Evolutionary conservation across 306 rosid genomes (phyloP), one percentile per base, ranked within the genome.

Genomic region (Cyamopsis tetragonoloba): DNA sequence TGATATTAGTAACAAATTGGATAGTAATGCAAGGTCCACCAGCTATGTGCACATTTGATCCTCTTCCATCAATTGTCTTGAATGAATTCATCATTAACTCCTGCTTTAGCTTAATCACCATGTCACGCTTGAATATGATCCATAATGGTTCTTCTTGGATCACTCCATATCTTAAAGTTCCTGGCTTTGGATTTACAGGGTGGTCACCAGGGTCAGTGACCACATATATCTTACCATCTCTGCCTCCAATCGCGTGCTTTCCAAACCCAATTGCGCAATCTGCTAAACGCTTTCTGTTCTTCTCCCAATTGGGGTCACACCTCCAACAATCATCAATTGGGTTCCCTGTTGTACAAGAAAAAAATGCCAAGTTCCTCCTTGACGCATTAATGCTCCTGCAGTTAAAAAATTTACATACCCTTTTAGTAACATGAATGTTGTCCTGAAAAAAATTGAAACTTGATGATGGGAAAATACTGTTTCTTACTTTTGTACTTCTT

Each of bases 301-400:
- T 85, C 31, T 70, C 88, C 99, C 99, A 93, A 1, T 88, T 81
- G 2, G 77, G 54, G 61, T 89, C 97, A 42, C 99, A 93, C 53
- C 91, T 74, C 99, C 99, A 93, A 66, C 99, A 93, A 64, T 93
- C 99, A 53, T 93, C 99, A 15, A 93, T 88, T 4, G 96, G 92
- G 72, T 93, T 93, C 1, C 97, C 97, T 0, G 71, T 83, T 2
- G 80, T 86, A 19, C 99, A 93, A 3, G 99, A 88, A 2, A 89
- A 81, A 71, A 63, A 87, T 11, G 79, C 99, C 49, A 93, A 19
- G 15, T 71, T 85, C 38, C 99, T 81, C 32, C 96, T 78, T 0
- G 88, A 84, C 8, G 28, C 84, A 68, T 88, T 88, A 62, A 84
- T 79, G 84, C 89, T 93, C 84, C 97, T 93, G 82, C 49, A 74